Evolutionary conservation across 805 yeast species (phyloP).

Genomic region (Pichia occidentalis): DNA sequence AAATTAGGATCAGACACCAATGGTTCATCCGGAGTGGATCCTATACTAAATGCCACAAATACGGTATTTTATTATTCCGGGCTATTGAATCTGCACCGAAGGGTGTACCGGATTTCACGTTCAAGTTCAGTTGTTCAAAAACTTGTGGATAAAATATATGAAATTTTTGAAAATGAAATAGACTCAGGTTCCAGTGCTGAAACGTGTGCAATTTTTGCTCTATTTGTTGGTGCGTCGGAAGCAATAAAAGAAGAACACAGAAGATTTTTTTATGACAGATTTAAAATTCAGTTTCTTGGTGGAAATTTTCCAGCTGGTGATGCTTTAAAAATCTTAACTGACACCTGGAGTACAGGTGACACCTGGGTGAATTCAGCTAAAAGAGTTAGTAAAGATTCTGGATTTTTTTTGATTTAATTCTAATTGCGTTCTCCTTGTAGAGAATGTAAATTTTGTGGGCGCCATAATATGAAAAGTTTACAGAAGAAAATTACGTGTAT

Average conservation of each 20-base stretch:
- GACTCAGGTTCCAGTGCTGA: conserved; percentile 12
- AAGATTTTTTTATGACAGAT: conserved; percentile 10
- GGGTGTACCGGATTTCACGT: conserved; percentile 8
- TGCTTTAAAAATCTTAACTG: conserved; percentile 8
- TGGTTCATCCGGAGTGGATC: conserved; percentile 7
- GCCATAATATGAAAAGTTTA: too few species aligned
- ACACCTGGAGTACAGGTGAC: conserved; percentile 11
- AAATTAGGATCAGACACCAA: not conserved
- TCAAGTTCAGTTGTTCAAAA: conserved; percentile 5
- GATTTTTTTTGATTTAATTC: conserved; percentile 7
- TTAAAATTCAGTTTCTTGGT: conserved; percentile 12
- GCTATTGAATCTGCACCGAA: conserved; percentile 2
- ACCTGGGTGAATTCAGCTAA: conserved; percentile 11
- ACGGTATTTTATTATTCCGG: conserved; percentile 8
- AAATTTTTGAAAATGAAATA: conserved; percentile 7
- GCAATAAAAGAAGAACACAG: conserved; percentile 4
- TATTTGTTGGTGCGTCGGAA: conserved; percentile 13
- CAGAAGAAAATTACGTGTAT: too few species aligned
- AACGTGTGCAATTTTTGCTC: conserved; percentile 9
- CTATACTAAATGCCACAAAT: conserved; percentile 5
- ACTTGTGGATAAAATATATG: conserved; percentile 6
- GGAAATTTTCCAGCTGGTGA: conserved; percentile 12
- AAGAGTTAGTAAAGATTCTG: conserved; percentile 7
- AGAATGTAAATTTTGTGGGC: too few species aligned
- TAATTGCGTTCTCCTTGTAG: too few species aligned